Evolutionary conservation across 495 filamentous ascomycete species (phyloP), one percentile per base, ranked within the genome.

Genomic region (Hypoxylon cercidicola): DNA sequence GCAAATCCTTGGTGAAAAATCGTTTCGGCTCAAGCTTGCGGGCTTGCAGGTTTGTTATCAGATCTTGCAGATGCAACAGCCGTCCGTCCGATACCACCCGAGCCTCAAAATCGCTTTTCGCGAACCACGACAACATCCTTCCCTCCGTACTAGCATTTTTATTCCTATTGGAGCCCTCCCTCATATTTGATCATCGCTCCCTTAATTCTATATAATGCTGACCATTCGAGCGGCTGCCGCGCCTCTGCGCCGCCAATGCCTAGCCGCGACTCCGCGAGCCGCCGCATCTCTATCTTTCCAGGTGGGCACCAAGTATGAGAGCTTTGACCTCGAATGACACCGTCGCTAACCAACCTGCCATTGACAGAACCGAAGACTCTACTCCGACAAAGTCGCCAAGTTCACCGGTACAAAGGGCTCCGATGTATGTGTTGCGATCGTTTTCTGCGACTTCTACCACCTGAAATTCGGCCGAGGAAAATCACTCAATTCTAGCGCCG

Each of bases 331-430:
- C 60, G 16, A 28, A 35, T 60, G 12, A 72, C 59, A 61, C 59
- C 40, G 55, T 64, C 39, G 49, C 71, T 73, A 71, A 69, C 63
- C 35, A 55, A 11, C 52, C 39, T 1, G 12, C 40, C 13, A 9
- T 11, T 37, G 37, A 7, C 62, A 82, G 80, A 78, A 71, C 75
- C 74, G 73, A 71, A 69, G 80, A 60, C 74, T 69, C 65, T 83
- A 80, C 75, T 79, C 79, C 18, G 89, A 92, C 32, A 87, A 89
- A 62, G 91, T 99, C 69, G 95, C 93, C 75, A 90, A 93, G 80
- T 99, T 97, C 84, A 89, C 89, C 70, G 95, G 95, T 66, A 80
- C 85, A 76, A 97, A 96, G 81, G 92, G 88, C 65, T 78, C 90
- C 74, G 87, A 93, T 85, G 94, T 97, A 88, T 75, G 88, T 78